Conservation (phyloP, 768 basidiomycete species). For the Pluteus cervinus region DNA sequence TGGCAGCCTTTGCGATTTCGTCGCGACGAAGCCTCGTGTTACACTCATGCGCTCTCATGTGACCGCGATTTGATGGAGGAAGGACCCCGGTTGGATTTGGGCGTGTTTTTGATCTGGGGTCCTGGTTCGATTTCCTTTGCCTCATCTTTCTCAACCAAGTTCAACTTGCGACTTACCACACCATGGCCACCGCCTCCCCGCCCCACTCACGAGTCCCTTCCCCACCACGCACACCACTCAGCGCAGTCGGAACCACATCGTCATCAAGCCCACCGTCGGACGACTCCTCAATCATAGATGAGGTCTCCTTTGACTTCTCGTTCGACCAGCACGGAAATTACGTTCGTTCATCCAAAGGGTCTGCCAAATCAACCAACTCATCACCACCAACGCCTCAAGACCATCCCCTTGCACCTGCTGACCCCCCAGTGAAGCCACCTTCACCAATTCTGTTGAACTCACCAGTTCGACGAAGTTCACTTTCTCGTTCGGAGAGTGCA, state of each 20-base stretch:
- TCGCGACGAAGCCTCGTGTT: constrained; percentile 1
- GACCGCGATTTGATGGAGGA: constrained; percentile 6
- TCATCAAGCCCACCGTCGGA: constrained; percentile 40
- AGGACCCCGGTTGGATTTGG: constrained; percentile 1
- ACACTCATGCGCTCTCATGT: no score
- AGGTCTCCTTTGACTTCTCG: constrained; percentile 64
- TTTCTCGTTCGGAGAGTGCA: constrained; percentile 65
- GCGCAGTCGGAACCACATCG: constrained; percentile 21
- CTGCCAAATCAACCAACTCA: constrained; percentile 36
- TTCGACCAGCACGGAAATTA: constrained; percentile 49
- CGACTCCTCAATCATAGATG: constrained; percentile 54
- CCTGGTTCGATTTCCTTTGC: no score
- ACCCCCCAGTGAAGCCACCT: constrained; percentile 25
- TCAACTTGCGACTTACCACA: constrained; percentile 14
- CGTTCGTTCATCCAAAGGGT: constrained; percentile 52
- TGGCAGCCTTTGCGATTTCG: no score
- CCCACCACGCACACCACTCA: constrained; percentile 38
- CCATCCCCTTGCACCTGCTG: constrained; percentile 31
- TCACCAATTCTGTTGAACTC: constrained; percentile 33
- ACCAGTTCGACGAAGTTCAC: constrained; percentile 38
- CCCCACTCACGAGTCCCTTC: constrained; percentile 27
- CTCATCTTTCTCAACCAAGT: constrained; percentile 7
- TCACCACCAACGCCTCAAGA: constrained; percentile 43
- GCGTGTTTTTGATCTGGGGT: no score
- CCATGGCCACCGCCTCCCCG: constrained; percentile 12